Evolutionary conservation across 169 alveolate genomes (phyloP), one percentile per base, ranked within the genome.

Genomic region (Haemoproteus tartakovskyi): DNA sequence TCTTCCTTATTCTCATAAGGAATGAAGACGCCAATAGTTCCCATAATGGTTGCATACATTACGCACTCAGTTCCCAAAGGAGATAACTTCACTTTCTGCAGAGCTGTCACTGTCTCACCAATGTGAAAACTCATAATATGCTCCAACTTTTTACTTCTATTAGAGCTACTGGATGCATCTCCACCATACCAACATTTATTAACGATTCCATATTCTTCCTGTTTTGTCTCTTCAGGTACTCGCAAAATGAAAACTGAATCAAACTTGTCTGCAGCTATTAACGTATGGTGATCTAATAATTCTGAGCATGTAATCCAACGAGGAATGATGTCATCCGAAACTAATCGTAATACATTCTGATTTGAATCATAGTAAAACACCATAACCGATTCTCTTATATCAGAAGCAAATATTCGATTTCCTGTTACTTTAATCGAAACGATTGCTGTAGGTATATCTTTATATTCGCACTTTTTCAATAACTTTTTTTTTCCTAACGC

Each of bases 1-100:
- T 98, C 99, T 61, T 96, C 99, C 56, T 90, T 94, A 41, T 93
- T 93, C 59, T 94, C 92, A 87, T 97, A 95, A 37, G 99, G 99
- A 12, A 94, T 86, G 30, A 97, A 79, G 18, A 98, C 97, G 1
- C 98, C 98, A 29, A 98, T 88, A 2, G 97, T 67, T 12, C 99
- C 99, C 94, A 94, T 92, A 12, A 97, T 83, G 9, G 99, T 97
- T 19, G 97, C 96, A 81, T 94, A 96, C 12, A 97, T 80, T 45
- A 98, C 89, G 12, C 93, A 88, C 54, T 96, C 98, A 16, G 95
- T 82, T 14, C 96, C 94, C 8, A 94, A 88, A 9, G 97, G 86
- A 9, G 95, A 87, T 56, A 95, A 79, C 30, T 87, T 79, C 22
- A 94, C 92, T 67, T 95, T 97, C 79, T 93, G 92, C 16, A 97